phyloP scores from a whole-genome alignment of 139 green algal genomes.

The Coccomyxa sp. region DNA sequence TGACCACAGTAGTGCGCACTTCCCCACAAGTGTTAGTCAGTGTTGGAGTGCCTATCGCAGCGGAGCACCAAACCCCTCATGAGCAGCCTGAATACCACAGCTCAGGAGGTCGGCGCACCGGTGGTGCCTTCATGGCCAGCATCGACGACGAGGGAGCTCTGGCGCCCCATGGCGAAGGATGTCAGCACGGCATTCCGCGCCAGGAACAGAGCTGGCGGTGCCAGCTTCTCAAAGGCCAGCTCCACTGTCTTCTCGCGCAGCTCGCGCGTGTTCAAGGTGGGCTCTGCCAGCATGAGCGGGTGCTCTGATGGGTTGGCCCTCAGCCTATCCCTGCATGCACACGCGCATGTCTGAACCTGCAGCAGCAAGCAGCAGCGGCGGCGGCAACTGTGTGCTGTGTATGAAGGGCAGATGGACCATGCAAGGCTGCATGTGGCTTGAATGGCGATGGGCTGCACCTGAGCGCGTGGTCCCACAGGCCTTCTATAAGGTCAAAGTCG shows the following conservation, averaged over 20 bases:
- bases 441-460: too few species aligned
- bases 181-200: conserved; percentile 83
- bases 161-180: conserved; percentile 80
- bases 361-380: background rate
- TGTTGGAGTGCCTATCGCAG: too few species aligned
- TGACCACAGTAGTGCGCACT: background rate
- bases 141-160: conserved; percentile 91
- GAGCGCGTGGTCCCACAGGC: conserved; percentile 71
- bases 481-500: conserved; percentile 76
- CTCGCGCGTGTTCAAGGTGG: conserved; percentile 58
- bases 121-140: conserved; percentile 60
- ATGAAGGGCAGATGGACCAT: background rate
- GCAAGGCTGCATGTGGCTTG: too few species aligned
- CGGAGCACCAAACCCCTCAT: background rate
- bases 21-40: too few species aligned
- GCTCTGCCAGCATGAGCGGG: conserved; percentile 87
- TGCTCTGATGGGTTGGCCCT: conserved; percentile 74
- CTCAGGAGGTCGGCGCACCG: conserved; percentile 34
- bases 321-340: conserved; percentile 82
- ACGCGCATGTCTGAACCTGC: background rate
- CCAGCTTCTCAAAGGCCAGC: conserved; percentile 86
- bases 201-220: conserved; percentile 82
- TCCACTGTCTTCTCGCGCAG: conserved; percentile 73
- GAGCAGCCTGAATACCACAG: background rate
- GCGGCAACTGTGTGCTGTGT: background rate